Evolutionary conservation across 73 alveolate species (phyloP).

Genomic region (Stentor coeruleus): DNA sequence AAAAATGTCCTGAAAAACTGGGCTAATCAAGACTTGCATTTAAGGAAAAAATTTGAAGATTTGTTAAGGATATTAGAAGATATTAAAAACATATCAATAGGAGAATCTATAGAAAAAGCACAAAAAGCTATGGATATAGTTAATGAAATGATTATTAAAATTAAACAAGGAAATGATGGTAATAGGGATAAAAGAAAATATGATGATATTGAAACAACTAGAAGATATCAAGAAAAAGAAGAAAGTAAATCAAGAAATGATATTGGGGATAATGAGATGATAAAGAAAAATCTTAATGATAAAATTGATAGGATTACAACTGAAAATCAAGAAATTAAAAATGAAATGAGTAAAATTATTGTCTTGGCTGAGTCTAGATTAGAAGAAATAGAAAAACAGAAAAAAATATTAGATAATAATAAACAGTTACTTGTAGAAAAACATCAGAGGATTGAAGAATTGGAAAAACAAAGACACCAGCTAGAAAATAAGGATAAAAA

Average conservation of each 20-base stretch:
- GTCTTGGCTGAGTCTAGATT: background rate
- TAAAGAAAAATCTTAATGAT: background rate
- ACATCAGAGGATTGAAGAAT: constrained; percentile 10
- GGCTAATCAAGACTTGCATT: too few relatives aligned
- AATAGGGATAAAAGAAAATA: background rate
- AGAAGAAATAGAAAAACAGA: constrained; percentile 16
- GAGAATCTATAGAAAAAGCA: too few relatives aligned
- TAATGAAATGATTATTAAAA: too few relatives aligned
- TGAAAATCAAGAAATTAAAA: background rate
- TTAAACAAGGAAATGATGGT: too few relatives aligned
- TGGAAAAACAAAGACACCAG: background rate
- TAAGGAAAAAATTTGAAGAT: too few relatives aligned
- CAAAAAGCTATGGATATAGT: too few relatives aligned
- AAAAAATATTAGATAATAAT: background rate
- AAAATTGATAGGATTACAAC: background rate
- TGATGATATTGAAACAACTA: background rate
- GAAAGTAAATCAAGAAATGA: too few relatives aligned
- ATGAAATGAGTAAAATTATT: background rate
- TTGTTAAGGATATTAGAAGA: too few relatives aligned
- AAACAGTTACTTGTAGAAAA: background rate
- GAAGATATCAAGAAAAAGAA: background rate
- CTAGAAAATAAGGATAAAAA: background rate
- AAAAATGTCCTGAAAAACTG: too few relatives aligned
- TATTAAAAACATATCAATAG: too few relatives aligned
- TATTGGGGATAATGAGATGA: background rate